Base-by-base conservation (phyloP, 352 stramenopile genomes). In the Halophytophthora polymorphica region DNA sequence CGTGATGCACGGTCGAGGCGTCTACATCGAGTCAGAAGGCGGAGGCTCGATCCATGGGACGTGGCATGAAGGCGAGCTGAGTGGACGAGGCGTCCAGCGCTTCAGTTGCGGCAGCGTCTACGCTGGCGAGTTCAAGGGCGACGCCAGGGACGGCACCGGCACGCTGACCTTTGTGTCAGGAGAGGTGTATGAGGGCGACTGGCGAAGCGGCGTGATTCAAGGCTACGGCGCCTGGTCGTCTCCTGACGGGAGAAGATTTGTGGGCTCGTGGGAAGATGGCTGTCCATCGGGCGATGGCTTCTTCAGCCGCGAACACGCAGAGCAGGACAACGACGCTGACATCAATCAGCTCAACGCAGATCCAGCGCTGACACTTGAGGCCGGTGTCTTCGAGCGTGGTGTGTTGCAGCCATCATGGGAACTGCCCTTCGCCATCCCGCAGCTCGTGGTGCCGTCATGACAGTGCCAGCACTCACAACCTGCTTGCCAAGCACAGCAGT, bases 181-280 rank as follows among this genome's bases (percentile, higher is more conserved):
- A 12, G 83, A 88, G 49, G 44, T 73, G 2, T 93, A 82, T 39
- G 83, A 93, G 63, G 83, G 80, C 25, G 69, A 73, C 40, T 93
- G 80, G 83, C 14, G 51, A 10, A 52, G 54, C 3, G 72, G 75
- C 43, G 55, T 66, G 25, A 65, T 86, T 35, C 53, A 79, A 14
- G 83, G 83, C 18, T 88, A 81, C 51, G 83, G 83, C n/a, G 72
- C 69, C 33, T 91, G 77, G 74, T 71, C 64, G 22, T 68, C 66
- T 6, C 56, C 59, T 15, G 62, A 74, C 31, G 72, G 74, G 11
- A 59, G 56, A 23, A 66, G 58, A 12, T 91, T 72, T 38, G 67
- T 88, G 37, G 80, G 83, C 35, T 58, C 57, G 21, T 93, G 83
- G 83, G 22, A 54, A 18, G 37, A 79, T 47, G 80, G 83, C 3